Percentiles rank a stretch among this genome's conserved stretches.
phyloP scores from a whole-genome alignment of 768 basidiomycete species.

The Daedaleopsis sinensis region DNA sequence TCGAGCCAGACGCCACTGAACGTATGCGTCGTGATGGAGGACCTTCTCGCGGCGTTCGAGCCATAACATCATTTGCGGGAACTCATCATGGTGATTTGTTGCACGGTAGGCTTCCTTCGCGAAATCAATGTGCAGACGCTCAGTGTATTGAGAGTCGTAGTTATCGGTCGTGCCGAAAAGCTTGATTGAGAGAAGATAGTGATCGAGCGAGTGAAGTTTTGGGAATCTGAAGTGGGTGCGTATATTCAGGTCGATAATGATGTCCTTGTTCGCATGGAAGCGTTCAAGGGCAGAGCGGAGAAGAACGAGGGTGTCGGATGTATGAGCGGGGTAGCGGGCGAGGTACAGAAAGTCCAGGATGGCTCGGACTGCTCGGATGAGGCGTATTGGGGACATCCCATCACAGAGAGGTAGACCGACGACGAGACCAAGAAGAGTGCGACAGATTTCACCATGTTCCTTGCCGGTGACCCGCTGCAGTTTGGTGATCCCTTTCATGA shows the following conservation, averaged over 20 bases:
- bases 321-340: slow-evolving; percentile 28
- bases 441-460: slow-evolving; percentile 17
- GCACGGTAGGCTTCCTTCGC: slow-evolving; percentile 37
- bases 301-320: slow-evolving; percentile 2
- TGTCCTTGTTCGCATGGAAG: slow-evolving; percentile 27
- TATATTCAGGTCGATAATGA: slow-evolving; percentile 27
- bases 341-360: slow-evolving; percentile 31
- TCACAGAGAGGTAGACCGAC: slow-evolving; percentile 18
- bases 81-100: slow-evolving; percentile 18
- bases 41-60: slow-evolving; percentile 19
- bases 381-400: slow-evolving; percentile 3
- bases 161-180: slow-evolving; percentile 24
- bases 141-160: slow-evolving; percentile 26
- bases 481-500: slow-evolving; percentile 24
- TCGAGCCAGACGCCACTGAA: slow-evolving; percentile 10
- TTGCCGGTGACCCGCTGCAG: slow-evolving; percentile 26
- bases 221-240: slow-evolving; percentile 27
- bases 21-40: slow-evolving; percentile 7
- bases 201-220: slow-evolving; percentile 25
- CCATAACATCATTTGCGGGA: slow-evolving; percentile 21
- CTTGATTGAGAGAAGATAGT: slow-evolving; percentile 21
- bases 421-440: slow-evolving; percentile 24
- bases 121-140: slow-evolving; percentile 45
- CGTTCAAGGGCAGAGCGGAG: slow-evolving; percentile 12
- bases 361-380: slow-evolving; percentile 21